Conservation (phyloP, 306 rosid species). For the Urtica urens region DNA sequence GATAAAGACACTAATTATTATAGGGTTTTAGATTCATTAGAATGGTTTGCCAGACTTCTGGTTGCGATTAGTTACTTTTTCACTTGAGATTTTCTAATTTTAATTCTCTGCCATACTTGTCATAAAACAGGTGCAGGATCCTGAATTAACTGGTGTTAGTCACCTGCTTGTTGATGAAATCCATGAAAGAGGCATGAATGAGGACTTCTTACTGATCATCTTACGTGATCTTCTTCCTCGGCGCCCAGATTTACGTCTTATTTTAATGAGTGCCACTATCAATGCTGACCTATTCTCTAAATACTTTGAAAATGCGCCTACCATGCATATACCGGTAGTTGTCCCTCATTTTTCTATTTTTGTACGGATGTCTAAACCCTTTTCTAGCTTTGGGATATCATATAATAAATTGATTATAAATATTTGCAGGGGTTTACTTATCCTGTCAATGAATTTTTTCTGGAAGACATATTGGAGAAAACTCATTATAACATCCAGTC, state of each 20-base stretch:
- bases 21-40: background rate
- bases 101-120: constrained; percentile 20
- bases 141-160: constrained; percentile 65
- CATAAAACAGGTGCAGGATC: constrained; percentile 75
- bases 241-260: constrained; percentile 85
- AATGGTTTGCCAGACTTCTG: constrained; percentile 8
- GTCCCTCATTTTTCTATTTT: constrained; percentile 15
- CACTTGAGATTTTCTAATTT: constrained; percentile 8
- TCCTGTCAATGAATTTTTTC: constrained; percentile 69
- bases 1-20: background rate
- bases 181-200: constrained; percentile 99
- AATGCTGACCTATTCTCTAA: constrained; percentile 88
- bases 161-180: constrained; percentile 96
- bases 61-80: constrained; percentile 8
- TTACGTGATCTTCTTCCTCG: constrained; percentile 84
- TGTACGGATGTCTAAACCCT: background rate
- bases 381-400: too few relatives aligned
- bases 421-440: constrained; percentile 72
- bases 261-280: constrained; percentile 95
- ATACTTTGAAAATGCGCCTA: constrained; percentile 77
- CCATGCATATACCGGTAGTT: constrained; percentile 66
- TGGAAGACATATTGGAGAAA: constrained; percentile 89
- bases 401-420: too few relatives aligned
- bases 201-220: constrained; percentile 78
- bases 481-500: constrained; percentile 58